Base-by-base conservation (phyloP, 345 rosid genomes). In the Kandelia obovata region DNA sequence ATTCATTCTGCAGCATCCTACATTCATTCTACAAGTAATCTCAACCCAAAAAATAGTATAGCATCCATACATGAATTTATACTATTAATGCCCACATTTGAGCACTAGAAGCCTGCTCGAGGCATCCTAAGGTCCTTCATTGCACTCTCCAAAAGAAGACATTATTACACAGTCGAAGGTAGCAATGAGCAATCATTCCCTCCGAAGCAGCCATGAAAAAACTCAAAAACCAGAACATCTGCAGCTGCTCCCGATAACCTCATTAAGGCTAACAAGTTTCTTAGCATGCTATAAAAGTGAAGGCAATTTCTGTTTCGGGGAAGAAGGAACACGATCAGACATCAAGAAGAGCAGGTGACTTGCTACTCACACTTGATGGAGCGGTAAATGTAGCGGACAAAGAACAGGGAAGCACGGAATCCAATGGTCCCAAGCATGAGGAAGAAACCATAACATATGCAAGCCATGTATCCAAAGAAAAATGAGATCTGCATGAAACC, bases 401-500 rank as follows among this genome's bases (percentile, higher is more conserved):
- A 69, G 39, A 69, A 21, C 23, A 69, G 32, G 1, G 73, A 60
- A 19, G 73, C 73, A 31, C 73, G 73, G 58, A 69, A 69, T 16
- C 73, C 73, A 6, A 69, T 37, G 1, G 51, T 51, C 1, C 66
- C 73, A 16, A 69, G 73, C 66, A 61, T 69, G 47, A 69, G 73
- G 43, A 69, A 69, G 73, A 69, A 69, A 23, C 73, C 73, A 61
- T 61, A 69, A 51, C 73, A 69, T 49, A 69, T 69, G 73, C 73
- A 69, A 30, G 73, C 73, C 73, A 69, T 69, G 66, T 69, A 69
- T 5, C 73, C 73, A 17, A 69, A 69, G 73, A 69, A 69, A 55
- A 69, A 69, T 16, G 73, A 69, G n/a, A 66, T 69, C 30, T 69
- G 73, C 73, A 69, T 69, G 73, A 69, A 69, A n/a, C 73, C 66